Evolutionary conservation across 345 rosid genomes (phyloP).

Genomic region (Odontarrhena argentea): DNA sequence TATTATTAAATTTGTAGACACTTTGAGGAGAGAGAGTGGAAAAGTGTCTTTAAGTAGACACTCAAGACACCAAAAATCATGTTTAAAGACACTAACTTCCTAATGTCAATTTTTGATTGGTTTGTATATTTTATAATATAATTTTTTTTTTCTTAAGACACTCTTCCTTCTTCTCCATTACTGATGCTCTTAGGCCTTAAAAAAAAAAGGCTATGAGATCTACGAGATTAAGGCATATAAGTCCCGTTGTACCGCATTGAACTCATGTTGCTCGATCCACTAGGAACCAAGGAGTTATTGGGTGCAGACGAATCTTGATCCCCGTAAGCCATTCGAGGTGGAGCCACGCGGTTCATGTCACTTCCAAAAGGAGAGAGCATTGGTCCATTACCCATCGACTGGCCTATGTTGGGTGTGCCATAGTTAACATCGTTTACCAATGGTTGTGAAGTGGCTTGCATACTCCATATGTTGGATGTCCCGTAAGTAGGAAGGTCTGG

Average conservation of each 20-base stretch:
- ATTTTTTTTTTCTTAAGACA: too few relatives aligned
- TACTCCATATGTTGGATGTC: conserved; percentile 14
- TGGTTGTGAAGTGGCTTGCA: conserved; percentile 29
- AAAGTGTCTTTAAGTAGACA: too few relatives aligned
- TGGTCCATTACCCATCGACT: conserved; percentile 62
- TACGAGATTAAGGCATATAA: conserved; percentile 46
- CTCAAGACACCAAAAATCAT: too few relatives aligned
- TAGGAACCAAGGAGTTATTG: conserved; percentile 51
- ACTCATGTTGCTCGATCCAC: conserved; percentile 64
- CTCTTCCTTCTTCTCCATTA: too few relatives aligned
- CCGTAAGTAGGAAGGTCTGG: background rate
- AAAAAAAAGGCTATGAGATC: conserved; percentile 24
- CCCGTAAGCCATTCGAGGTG: conserved; percentile 58
- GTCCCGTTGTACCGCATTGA: conserved; percentile 63
- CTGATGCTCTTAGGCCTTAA: too few relatives aligned
- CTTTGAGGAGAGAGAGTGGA: too few relatives aligned
- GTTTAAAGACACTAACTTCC: too few relatives aligned
- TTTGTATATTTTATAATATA: too few relatives aligned
- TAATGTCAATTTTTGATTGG: too few relatives aligned
- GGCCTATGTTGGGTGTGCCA: conserved; percentile 59
- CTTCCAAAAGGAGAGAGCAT: conserved; percentile 71
- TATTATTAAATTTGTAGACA: too few relatives aligned
- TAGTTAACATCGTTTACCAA: conserved; percentile 46
- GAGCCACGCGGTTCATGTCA: conserved; percentile 60
- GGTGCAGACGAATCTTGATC: conserved; percentile 51